Evolutionary conservation across 257 asterid species (phyloP), one percentile per base, ranked within the genome.

Genomic region (Nyctanthes arbortristis): DNA sequence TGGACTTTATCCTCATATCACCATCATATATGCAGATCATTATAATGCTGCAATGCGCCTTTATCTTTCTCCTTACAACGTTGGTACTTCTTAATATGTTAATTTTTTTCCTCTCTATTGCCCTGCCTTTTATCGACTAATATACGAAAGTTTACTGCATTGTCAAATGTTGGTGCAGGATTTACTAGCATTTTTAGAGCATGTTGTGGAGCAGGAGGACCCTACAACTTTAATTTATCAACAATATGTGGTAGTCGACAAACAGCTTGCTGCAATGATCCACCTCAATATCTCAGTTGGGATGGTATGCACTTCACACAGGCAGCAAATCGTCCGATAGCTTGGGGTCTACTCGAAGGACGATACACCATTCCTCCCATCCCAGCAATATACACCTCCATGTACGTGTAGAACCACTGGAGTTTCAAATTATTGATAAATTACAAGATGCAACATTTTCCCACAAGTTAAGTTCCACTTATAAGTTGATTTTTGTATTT

Each of bases 201-300:
- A n/a, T n/a, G n/a, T n/a, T n/a, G 91, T 57, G 88, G 91, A 58
- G 73, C 30, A 27, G 79, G 85, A 24, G 91, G 89, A 22, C 58
- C 73, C 4, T 85, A 85, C 57, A 81, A 81, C 65, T 79, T 0
- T 66, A 59, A 81, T 32, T 13, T 7, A 0, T 61, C 78, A 13
- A 52, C 65, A 4, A 7, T 0, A 3, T 83, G 89, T 39, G 84
- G 85, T 9, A 10, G 29, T 12, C 20, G 79, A 1, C 62, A 72
- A 18, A 32, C 85, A 27, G 63, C 37, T 0, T 59, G 69, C 7
- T 83, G 89, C 22, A 63, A 61, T 0, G 82, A 85, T 55, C 85
- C 91, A 12, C 71, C 80, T 6, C n/a, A n/a, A n/a, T n/a, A n/a
- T n/a, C n/a, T n/a, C n/a, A n/a, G n/a, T n/a, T n/a, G n/a, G n/a